Percentiles rank a stretch among this genome's conserved stretches.
Conservation (phyloP, 2,329 filamentous ascomycete species). For the Fusarium sp. region DNA sequence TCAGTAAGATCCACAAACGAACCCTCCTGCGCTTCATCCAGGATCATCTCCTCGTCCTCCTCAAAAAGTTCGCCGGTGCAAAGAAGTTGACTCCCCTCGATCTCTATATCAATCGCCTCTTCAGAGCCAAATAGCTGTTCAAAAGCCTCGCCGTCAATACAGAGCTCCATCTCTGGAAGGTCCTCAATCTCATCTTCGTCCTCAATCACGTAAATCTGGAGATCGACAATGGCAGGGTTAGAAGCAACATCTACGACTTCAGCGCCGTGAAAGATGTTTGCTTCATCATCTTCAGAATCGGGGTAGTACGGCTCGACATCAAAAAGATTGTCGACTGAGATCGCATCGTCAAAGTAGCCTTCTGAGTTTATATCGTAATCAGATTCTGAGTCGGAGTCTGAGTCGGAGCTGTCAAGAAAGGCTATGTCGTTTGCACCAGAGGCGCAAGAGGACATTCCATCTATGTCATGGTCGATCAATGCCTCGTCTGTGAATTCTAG, state of each 20-base stretch:
- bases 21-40: background rate
- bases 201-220: conserved; percentile 50
- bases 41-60: conserved; percentile 18
- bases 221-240: conserved; percentile 35
- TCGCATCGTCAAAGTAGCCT: conserved; percentile 7
- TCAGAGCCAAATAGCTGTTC: conserved; percentile 41
- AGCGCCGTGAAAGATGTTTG: conserved; percentile 49
- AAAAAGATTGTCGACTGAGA: conserved; percentile 42
- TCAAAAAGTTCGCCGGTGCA: conserved; percentile 38
- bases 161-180: conserved; percentile 50
- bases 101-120: conserved; percentile 48
- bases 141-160: conserved; percentile 47
- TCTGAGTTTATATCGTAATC: conserved; percentile 7
- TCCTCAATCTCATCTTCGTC: conserved; percentile 45
- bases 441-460: background rate
- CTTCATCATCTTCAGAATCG: conserved; percentile 36
- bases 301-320: conserved; percentile 33
- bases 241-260: conserved; percentile 34
- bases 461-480: background rate
- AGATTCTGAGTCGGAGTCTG: conserved; percentile 7
- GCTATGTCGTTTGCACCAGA: background rate
- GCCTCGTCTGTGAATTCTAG: background rate
- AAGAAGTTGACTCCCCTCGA: conserved; percentile 38
- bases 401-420: background rate
- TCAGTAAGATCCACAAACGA: background rate